Evolutionary conservation across 2,329 filamentous ascomycete genomes (phyloP).

Genomic region (Paracorniculantispora psalliotae): DNA sequence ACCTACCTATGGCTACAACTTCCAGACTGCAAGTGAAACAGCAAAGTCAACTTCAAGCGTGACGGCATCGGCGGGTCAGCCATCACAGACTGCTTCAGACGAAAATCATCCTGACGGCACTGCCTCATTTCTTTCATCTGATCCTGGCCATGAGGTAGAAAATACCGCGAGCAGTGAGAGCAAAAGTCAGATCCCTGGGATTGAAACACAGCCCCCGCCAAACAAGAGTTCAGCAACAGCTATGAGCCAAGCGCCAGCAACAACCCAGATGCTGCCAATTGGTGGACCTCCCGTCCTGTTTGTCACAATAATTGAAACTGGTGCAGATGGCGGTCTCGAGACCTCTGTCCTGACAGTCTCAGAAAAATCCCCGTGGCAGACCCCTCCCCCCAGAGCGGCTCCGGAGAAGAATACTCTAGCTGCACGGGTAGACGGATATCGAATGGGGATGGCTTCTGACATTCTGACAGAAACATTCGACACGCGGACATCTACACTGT

Average conservation of each 20-base stretch:
- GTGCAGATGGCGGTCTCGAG: conserved; percentile 17
- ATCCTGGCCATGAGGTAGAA: neutral
- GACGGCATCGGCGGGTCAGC: neutral
- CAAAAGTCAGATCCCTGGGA: conserved; percentile 1
- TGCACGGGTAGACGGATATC: conserved; percentile 9
- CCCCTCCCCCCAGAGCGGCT: neutral
- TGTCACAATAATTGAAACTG: conserved; percentile 23
- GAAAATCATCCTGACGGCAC: neutral
- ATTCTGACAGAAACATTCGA: neutral
- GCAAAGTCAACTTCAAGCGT: neutral
- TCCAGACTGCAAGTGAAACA: neutral
- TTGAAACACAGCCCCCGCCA: neutral
- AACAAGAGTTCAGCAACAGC: neutral
- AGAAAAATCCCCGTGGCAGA: conserved; percentile 15
- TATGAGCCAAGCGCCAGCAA: neutral
- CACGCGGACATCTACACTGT: neutral
- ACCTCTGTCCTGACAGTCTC: conserved; percentile 18
- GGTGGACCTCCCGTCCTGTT: conserved; percentile 14
- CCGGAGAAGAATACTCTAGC: neutral
- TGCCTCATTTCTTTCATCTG: conserved; percentile 4
- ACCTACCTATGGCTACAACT: conserved; percentile 6
- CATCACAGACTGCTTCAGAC: neutral
- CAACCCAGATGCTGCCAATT: conserved; percentile 1
- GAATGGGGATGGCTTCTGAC: neutral
- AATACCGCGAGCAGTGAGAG: conserved; percentile 7